Evolutionary conservation across 208 protist species (phyloP), one percentile per base, ranked within the genome.

Genomic region (Acanthamoeba rhysodes): DNA sequence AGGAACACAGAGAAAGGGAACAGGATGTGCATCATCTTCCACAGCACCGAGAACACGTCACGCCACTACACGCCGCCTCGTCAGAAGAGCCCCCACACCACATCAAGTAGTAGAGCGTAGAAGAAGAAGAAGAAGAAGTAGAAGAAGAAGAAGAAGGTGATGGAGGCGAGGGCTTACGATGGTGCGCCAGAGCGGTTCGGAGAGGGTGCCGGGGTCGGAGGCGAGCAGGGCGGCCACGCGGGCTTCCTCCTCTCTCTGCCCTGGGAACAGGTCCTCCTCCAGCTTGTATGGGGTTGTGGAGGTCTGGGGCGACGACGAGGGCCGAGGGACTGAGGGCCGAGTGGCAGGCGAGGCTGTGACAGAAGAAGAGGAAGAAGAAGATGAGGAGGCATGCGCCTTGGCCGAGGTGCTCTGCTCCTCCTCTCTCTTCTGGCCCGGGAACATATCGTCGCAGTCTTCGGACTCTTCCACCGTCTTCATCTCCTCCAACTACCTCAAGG

Each of bases 1-100:
- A 88, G 27, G 80, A 88, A 88, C 50, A 88, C 64, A 20, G 59
- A 50, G 50, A 93, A 93, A 24, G 90, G 84, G 27, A 96, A 41
- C 12, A 96, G 78, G 20, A 96, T 66, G 32, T 96, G 95, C 34
- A 76, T 37, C 94, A 96, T 27, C 94, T 96, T 96, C 48, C 85
- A 64, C 34, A 64, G 37, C 34, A 96, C 84, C 8, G 88, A 88
- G 29, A 80, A 95, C 53, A 96, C 55, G n/a, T 96, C 95, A 20
- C 95, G 84, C 66, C 93, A 74, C 94, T 95, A 24, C 18, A 37
- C 16, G 12, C 22, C 62, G 55, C 10, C 10, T 50, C 10, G 57
- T 53, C 48, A n/a, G 24, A 27, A 8, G 55, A 87, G n/a, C n/a
- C n/a, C n/a, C n/a, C n/a, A n/a, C n/a, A n/a, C n/a, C n/a, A n/a